Evolutionary conservation across 768 basidiomycete genomes (phyloP), one percentile per base, ranked within the genome.

Genomic region (Cytidiella melzeri): DNA sequence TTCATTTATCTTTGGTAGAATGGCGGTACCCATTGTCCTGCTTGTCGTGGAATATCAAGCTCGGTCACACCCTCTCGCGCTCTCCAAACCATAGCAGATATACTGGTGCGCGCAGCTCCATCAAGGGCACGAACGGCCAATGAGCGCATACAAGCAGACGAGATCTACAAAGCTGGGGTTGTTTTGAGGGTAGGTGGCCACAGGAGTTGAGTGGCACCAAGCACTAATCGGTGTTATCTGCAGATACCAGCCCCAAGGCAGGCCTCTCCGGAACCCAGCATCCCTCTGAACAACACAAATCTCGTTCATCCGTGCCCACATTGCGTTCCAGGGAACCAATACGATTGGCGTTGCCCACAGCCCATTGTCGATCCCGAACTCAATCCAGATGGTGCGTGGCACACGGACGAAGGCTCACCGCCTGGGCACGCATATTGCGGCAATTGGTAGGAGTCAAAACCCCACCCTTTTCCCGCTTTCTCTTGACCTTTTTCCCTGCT

Each of bases 341-440:
- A 75, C 57, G 87, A 84, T 2, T 92, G 87, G 86, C 71, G 73
- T 55, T 92, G 90, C 60, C 83, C 87, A n/a, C 75, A 80, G 43
- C 90, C 90, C 30, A 80, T 92, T 21, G 68, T 78, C 7, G 87
- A 92, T 67, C 89, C 86, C 40, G 72, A 67, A 12, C 64, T 68
- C 18, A 84, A 91, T 62, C 68, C 79, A 2, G 86, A 85, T 23
- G 73, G 78, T 56, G 88, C 87, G 3, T 90, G 87, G 85, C 81
- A 73, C 50, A 64, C 86, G 25, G 87, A 90, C 30, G 80, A 89
- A 43, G 90, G 90, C 30, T 57, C 74, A 4, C 90, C 90, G 2
- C 84, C 87, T 1, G 90, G 88, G 18, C 90, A 92, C 55, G 80
- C 69, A 10, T 78, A 80, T 57, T 92, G 90, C 54, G 90, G 86